Percentiles rank a stretch among this genome's conserved stretches.
Evolutionary conservation across 768 basidiomycete species (phyloP).

Genomic region (Xerocomus potaroensis): DNA sequence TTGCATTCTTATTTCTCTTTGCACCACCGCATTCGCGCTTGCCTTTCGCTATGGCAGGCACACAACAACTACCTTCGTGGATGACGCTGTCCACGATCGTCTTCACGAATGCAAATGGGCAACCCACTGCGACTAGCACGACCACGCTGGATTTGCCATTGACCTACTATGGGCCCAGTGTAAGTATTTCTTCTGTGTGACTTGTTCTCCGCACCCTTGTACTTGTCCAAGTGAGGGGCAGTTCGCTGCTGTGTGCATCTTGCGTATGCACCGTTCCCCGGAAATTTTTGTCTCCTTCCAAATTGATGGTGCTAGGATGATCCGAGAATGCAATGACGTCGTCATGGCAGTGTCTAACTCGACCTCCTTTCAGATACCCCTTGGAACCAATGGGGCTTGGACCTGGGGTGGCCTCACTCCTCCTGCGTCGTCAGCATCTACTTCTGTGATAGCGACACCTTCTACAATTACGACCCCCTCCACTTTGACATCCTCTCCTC

Average conservation of each 20-base stretch:
- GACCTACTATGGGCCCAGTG: slow-evolving; percentile 81
- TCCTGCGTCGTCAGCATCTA: slow-evolving; percentile 42
- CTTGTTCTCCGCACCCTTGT: neutral
- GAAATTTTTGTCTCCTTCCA: neutral
- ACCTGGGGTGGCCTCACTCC: slow-evolving; percentile 71
- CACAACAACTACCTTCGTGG: slow-evolving; percentile 73
- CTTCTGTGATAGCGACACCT: slow-evolving; percentile 24
- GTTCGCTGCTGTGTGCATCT: neutral
- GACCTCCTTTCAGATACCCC: slow-evolving; percentile 55
- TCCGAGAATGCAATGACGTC: slow-evolving; percentile 8
- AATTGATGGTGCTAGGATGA: neutral
- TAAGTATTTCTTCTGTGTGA: slow-evolving; percentile 39
- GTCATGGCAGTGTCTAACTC: slow-evolving; percentile 11
- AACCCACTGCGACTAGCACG: slow-evolving; percentile 52
- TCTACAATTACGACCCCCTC: slow-evolving; percentile 25
- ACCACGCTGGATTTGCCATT: slow-evolving; percentile 62
- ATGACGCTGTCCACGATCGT: slow-evolving; percentile 52
- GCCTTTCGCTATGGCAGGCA: slow-evolving; percentile 33
- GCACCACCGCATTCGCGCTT: neutral
- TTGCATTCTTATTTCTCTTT: slow-evolving; percentile 7
- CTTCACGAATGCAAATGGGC: slow-evolving; percentile 50
- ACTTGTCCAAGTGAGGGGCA: neutral
- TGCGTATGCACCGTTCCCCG: neutral
- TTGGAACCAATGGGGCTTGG: slow-evolving; percentile 58
- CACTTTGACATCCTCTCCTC: slow-evolving; percentile 27